These are phyloP conservation scores for Alternaria tenuissima DNA, from an alignment of 2,329 filamentous ascomycete species.

Conservation along the genomic window DNA sequence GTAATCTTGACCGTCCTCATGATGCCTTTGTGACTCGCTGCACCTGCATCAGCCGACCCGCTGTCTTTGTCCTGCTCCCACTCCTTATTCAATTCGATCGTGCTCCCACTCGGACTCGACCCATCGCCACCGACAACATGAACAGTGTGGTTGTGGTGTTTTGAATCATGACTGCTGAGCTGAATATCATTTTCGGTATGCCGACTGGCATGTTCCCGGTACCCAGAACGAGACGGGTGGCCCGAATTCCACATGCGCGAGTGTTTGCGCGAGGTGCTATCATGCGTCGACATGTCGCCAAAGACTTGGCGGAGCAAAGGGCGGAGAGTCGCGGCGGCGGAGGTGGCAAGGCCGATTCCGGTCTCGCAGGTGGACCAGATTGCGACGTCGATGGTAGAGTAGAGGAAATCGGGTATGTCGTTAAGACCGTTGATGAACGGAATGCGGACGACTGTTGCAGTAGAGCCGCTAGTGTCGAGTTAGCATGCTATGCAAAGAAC, in stretches of 20 bases:
- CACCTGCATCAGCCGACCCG: too few relatives aligned
- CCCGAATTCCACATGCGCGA: conserved; percentile 18
- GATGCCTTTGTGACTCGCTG: too few relatives aligned
- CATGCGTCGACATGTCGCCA: conserved; percentile 22
- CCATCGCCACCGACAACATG: conserved; percentile 8
- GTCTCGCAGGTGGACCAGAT: conserved; percentile 13
- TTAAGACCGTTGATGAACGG: too few relatives aligned
- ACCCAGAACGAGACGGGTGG: conserved; percentile 23
- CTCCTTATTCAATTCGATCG: conserved; percentile 15
- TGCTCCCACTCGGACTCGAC: conserved; percentile 21
- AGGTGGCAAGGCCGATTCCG: conserved; percentile 25
- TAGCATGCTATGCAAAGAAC: too few relatives aligned
- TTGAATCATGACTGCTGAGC: too few relatives aligned
- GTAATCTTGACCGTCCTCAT: too few relatives aligned
- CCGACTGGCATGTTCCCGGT: conserved; percentile 9
- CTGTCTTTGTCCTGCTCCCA: conserved; percentile 13
- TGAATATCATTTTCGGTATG: too few relatives aligned
- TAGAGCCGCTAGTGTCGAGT: too few relatives aligned
- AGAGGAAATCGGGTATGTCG: too few relatives aligned
- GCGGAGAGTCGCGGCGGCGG: conserved; percentile 23
- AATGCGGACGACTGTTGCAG: too few relatives aligned
- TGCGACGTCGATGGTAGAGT: too few relatives aligned
- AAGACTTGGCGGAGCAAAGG: conserved; percentile 25
- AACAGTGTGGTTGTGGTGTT: not conserved
- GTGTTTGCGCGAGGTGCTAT: conserved; percentile 18